These are phyloP conservation scores for Trichoderma asperelloides DNA, from an alignment of 495 filamentous ascomycete species.

Conservation along the genomic window DNA sequence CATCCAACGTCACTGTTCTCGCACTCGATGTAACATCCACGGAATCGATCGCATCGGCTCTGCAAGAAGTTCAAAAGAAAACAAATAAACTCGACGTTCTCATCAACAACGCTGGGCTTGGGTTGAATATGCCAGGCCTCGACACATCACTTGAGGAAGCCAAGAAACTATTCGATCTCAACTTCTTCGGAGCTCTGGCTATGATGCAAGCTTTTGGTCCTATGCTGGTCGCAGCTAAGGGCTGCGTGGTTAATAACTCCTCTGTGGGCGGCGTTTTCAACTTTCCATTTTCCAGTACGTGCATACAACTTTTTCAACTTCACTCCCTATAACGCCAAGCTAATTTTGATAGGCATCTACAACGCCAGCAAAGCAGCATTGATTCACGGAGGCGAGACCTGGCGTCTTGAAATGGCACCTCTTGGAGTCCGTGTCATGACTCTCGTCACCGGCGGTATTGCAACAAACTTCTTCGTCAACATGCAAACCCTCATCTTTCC, in stretches of 20 bases:
- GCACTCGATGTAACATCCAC: not conserved
- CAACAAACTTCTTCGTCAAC: not conserved
- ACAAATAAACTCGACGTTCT: not conserved
- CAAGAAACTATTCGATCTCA: not conserved
- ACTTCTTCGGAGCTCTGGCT: not conserved
- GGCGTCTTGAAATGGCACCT: not conserved
- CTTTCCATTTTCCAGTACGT: not conserved
- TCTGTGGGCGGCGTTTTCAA: not conserved
- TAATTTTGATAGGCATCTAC: not conserved
- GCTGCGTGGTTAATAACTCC: not conserved
- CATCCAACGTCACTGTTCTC: not conserved
- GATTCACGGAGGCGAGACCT: not conserved
- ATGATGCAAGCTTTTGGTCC: not conserved
- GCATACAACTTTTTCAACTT: not conserved
- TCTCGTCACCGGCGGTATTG: not conserved
- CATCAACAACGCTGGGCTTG: not conserved
- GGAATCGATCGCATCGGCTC: not conserved
- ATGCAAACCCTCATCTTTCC: not conserved
- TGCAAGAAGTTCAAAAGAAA: not conserved
- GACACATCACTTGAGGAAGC: not conserved
- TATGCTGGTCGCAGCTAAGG: not conserved
- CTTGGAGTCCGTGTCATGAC: not conserved
- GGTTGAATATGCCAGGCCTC: not conserved
- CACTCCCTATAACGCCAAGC: not conserved
- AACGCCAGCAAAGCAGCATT: not conserved